A percentile compares a stretch with the other conserved stretches of the same genome.
Evolutionary conservation across 148 eudicot species (phyloP).

Genomic region (Cornus florida): DNA sequence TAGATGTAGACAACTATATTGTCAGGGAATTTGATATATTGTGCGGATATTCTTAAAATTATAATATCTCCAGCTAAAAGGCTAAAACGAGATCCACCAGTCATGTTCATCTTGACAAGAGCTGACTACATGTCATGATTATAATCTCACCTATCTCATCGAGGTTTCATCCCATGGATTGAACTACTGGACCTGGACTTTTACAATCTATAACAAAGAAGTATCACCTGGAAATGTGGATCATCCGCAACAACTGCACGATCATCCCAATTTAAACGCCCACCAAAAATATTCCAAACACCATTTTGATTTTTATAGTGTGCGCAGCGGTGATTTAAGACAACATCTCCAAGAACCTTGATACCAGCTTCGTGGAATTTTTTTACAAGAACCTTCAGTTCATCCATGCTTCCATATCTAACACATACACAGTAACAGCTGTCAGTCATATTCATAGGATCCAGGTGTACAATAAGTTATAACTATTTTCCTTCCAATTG

Average conservation of each 20-base stretch:
- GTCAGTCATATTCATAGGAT: background rate
- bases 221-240: slow-evolving; percentile 95
- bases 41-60: no score
- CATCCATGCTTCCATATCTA: slow-evolving; percentile 87
- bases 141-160: no score
- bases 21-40: no score
- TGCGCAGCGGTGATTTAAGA: slow-evolving; percentile 95
- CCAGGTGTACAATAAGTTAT: background rate
- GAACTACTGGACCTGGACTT: background rate
- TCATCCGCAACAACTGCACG: slow-evolving; percentile 98
- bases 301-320: slow-evolving; percentile 76
- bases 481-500: background rate
- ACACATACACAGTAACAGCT: slow-evolving; percentile 19
- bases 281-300: slow-evolving; percentile 95
- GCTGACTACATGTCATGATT: no score
- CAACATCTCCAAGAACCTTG: slow-evolving; percentile 91
- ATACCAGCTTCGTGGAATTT: slow-evolving; percentile 75
- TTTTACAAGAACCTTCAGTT: slow-evolving; percentile 72
- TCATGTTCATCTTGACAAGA: no score
- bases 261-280: slow-evolving; percentile 98
- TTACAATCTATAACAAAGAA: background rate
- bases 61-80: no score
- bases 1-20: no score
- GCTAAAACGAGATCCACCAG: no score
- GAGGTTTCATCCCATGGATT: background rate